A percentile compares a stretch with the other conserved stretches of the same genome.
Conservation (phyloP, 2,329 filamentous ascomycete species). For the Neopestalotiopsis sp. region DNA sequence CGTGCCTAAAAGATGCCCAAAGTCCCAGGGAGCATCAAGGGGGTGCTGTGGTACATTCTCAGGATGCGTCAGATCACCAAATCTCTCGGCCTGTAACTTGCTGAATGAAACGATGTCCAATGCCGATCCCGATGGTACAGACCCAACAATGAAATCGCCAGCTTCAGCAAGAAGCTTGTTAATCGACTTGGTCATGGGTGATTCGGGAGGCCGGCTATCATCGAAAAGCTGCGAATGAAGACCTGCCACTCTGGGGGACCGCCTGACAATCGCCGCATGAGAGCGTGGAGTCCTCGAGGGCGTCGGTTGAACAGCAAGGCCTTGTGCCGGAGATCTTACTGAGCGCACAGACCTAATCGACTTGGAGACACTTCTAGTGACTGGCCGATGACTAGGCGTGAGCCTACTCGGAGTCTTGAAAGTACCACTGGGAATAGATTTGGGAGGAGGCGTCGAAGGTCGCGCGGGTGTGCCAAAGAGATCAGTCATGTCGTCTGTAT, state of each 20-base stretch:
- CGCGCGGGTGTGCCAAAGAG: slow-evolving; percentile 69
- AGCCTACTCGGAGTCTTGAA: slow-evolving; percentile 70
- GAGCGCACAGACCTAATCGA: slow-evolving; percentile 62
- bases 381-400: slow-evolving; percentile 65
- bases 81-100: slow-evolving; percentile 41
- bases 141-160: slow-evolving; percentile 46
- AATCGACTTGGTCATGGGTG: slow-evolving; percentile 45
- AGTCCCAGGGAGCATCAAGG: slow-evolving; percentile 46
- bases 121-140: not conserved
- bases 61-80: slow-evolving; percentile 42
- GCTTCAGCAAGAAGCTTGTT: slow-evolving; percentile 67
- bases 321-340: slow-evolving; percentile 50
- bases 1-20: slow-evolving; percentile 53
- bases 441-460: slow-evolving; percentile 60
- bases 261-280: slow-evolving; percentile 42
- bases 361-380: slow-evolving; percentile 65
- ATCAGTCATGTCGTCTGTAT: slow-evolving; percentile 50
- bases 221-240: slow-evolving; percentile 17
- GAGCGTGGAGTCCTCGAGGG: slow-evolving; percentile 51
- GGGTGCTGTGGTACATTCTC: slow-evolving; percentile 40
- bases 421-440: slow-evolving; percentile 48
- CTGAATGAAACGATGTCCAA: slow-evolving; percentile 39
- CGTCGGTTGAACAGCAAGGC: slow-evolving; percentile 50
- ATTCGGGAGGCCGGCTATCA: slow-evolving; percentile 17
- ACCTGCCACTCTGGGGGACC: slow-evolving; percentile 46